Conservation (phyloP, 1,284 basidiomycete genomes). For the Farysia itapuensis region DNA sequence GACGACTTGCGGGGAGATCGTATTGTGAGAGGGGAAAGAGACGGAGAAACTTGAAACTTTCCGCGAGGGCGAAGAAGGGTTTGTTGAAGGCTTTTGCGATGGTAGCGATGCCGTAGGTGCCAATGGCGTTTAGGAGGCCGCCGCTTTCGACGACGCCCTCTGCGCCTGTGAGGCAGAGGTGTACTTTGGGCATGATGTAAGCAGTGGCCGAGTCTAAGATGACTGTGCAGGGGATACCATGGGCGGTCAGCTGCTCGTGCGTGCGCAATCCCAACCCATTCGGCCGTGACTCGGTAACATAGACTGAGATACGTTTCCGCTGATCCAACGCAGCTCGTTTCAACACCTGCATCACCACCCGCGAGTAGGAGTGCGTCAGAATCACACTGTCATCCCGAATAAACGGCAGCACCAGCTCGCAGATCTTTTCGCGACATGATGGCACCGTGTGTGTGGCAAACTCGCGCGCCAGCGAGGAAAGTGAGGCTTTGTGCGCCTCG, state of each 20-base stretch:
- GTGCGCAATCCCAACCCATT: slow-evolving; percentile 66
- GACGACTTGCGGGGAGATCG: slow-evolving; percentile 71
- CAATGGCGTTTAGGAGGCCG: slow-evolving; percentile 68
- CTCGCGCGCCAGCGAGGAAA: slow-evolving; percentile 74
- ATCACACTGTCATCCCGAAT: slow-evolving; percentile 89
- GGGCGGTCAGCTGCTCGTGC: slow-evolving; percentile 62
- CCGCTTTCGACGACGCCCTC: slow-evolving; percentile 95
- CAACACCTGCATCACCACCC: slow-evolving; percentile 91
- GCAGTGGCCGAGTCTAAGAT: slow-evolving; percentile 94
- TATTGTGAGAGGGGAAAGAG: slow-evolving; percentile 95
- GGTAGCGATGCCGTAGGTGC: slow-evolving; percentile 93
- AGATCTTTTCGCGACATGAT: slow-evolving; percentile 81
- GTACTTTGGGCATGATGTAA: slow-evolving; percentile 92
- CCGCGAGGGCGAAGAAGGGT: slow-evolving; percentile 93
- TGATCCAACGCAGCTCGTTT: slow-evolving; percentile 72
- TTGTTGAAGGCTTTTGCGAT: slow-evolving; percentile 92
- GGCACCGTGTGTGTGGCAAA: slow-evolving; percentile 67
- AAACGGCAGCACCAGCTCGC: slow-evolving; percentile 83
- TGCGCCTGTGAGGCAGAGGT: slow-evolving; percentile 91
- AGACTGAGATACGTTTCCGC: slow-evolving; percentile 90
- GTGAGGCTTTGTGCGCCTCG: slow-evolving; percentile 75
- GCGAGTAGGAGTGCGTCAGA: slow-evolving; percentile 90
- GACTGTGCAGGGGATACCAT: slow-evolving; percentile 89
- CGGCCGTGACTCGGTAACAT: slow-evolving; percentile 92
- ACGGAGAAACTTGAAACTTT: slow-evolving; percentile 95